phyloP scores from a whole-genome alignment of 108 stramenopile species.

The Hondaea fermentalgiana region DNA sequence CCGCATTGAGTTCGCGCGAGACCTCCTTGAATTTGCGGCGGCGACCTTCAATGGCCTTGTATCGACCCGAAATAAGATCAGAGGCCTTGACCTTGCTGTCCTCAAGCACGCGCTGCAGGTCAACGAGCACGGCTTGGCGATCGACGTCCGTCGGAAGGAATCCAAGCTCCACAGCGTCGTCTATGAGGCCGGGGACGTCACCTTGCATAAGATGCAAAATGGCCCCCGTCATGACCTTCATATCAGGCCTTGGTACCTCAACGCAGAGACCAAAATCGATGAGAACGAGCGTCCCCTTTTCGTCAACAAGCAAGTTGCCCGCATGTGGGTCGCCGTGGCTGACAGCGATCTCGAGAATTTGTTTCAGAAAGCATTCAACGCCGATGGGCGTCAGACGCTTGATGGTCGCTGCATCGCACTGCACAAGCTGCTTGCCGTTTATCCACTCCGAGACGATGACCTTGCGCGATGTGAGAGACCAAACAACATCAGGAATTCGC shows the following conservation, averaged over 20 bases:
- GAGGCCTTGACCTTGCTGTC: background rate
- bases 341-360: slow-evolving; percentile 68
- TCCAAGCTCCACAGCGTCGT: slow-evolving; percentile 67
- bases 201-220: slow-evolving; percentile 67
- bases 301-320: slow-evolving; percentile 26
- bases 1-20: slow-evolving; percentile 71
- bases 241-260: slow-evolving; percentile 47
- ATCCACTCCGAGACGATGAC: slow-evolving; percentile 71
- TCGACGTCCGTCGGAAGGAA: slow-evolving; percentile 76
- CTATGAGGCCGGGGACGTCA: slow-evolving; percentile 49
- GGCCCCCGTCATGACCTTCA: slow-evolving; percentile 66
- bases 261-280: slow-evolving; percentile 77
- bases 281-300: slow-evolving; percentile 50
- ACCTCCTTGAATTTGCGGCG: slow-evolving; percentile 68
- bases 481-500: slow-evolving; percentile 63
- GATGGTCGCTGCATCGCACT: slow-evolving; percentile 54
- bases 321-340: slow-evolving; percentile 66
- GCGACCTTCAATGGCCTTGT: slow-evolving; percentile 58
- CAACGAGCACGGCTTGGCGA: slow-evolving; percentile 56
- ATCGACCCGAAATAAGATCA: background rate
- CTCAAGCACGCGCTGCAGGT: slow-evolving; percentile 59
- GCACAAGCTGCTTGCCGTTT: slow-evolving; percentile 60
- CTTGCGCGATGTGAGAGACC: slow-evolving; percentile 63
- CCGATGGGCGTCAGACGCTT: slow-evolving; percentile 66
- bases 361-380: slow-evolving; percentile 69